Percentiles rank a stretch among this genome's conserved stretches.
Conservation (phyloP, 2,329 filamentous ascomycete genomes). For the Dactylellina leptospora region DNA sequence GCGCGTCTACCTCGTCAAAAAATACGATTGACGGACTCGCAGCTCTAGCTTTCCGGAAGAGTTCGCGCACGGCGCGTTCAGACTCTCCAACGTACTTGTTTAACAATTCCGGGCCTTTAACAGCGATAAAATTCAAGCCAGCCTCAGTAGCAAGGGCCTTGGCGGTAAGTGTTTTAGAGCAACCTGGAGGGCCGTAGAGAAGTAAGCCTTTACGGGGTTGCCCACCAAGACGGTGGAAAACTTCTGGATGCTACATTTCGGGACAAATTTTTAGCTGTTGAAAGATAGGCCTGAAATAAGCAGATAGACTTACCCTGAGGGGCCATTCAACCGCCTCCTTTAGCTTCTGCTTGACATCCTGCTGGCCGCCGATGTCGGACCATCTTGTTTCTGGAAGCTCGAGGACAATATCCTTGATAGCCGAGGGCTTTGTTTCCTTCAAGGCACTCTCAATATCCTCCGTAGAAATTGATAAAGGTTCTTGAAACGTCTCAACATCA, state of each 20-base stretch:
- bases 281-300: background rate
- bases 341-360: conserved; percentile 65
- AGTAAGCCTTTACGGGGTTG: conserved; percentile 70
- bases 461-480: conserved; percentile 33
- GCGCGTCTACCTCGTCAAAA: conserved; percentile 75
- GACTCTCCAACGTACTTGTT: conserved; percentile 77
- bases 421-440: conserved; percentile 69
- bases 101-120: conserved; percentile 73
- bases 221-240: conserved; percentile 56
- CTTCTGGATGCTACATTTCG: conserved; percentile 55
- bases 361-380: conserved; percentile 72
- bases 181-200: conserved; percentile 74
- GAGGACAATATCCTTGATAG: conserved; percentile 72
- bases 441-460: conserved; percentile 67
- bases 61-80: conserved; percentile 71
- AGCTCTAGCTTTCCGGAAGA: conserved; percentile 72
- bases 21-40: conserved; percentile 75
- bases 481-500: conserved; percentile 22
- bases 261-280: background rate
- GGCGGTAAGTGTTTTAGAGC: conserved; percentile 74
- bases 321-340: conserved; percentile 58
- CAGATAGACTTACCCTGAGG: conserved; percentile 55
- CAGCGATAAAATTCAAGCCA: conserved; percentile 73
- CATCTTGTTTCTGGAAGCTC: conserved; percentile 72
- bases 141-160: conserved; percentile 74